A percentile compares a stretch with the other conserved stretches of the same genome.
These are phyloP conservation scores for Nymphaea thermarum DNA, from an alignment of 164 flowering plant genomes.

Conservation along the genomic window DNA sequence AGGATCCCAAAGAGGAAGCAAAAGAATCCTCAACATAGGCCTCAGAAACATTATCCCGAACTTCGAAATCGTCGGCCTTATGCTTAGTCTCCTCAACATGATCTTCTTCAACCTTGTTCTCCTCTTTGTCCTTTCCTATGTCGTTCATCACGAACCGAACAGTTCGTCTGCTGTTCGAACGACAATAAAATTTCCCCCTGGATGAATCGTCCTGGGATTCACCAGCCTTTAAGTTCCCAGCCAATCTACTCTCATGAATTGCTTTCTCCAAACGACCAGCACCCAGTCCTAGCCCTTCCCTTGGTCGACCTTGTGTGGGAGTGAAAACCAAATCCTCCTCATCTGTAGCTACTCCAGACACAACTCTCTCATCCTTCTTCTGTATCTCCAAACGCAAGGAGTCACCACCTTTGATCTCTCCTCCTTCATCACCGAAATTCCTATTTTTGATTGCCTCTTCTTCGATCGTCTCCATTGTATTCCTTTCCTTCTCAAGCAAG, in stretches of 20 bases:
- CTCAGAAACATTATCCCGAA: not conserved
- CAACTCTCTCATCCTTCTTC: not conserved
- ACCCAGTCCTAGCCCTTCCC: not conserved
- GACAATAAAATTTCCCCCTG: not conserved
- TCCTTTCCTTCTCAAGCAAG: constrained; percentile 12
- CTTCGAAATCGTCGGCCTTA: not conserved
- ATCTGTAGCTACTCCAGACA: not conserved
- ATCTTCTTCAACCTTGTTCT: not conserved
- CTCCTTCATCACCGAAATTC: not conserved
- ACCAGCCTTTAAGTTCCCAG: not conserved
- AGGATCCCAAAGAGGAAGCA: not conserved
- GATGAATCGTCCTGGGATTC: not conserved
- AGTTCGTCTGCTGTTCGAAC: not conserved
- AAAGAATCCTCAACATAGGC: not conserved
- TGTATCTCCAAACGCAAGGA: not conserved
- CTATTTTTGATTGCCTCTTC: not conserved
- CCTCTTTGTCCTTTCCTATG: not conserved
- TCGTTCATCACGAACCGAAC: not conserved
- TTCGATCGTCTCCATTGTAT: constrained; percentile 9
- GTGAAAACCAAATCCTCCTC: not conserved
- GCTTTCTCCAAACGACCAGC: not conserved
- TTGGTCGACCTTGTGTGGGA: not conserved
- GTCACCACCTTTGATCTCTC: not conserved
- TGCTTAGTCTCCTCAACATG: not conserved
- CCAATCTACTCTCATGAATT: not conserved